Evolutionary conservation across 768 basidiomycete genomes (phyloP), one percentile per base, ranked within the genome.

Genomic region (Phanerodontia chrysosporium): DNA sequence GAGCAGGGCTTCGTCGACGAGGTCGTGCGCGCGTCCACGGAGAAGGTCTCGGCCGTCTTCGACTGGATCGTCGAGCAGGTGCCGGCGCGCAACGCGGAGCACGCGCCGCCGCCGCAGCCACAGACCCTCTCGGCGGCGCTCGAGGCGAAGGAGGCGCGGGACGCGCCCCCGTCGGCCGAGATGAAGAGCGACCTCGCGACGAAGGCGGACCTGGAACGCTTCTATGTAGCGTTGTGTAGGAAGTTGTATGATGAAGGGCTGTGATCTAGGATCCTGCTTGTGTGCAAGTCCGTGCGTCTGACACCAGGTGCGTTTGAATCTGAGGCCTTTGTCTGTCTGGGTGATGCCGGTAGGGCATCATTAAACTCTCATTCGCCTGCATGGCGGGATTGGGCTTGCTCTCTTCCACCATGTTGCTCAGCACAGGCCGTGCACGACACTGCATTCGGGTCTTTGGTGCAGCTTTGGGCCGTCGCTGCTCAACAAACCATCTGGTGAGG

Each of bases 241-340:
- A 96, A 92, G 75, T 73, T 99, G 74, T 93, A 95, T 65, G 90
- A 98, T 58, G 93, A 97, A 69, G 96, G 96, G 12, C 73, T 95
- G 67, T 97, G 74, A 78, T n/a, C n/a, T n/a, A n/a, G n/a, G n/a
- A n/a, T n/a, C n/a, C n/a, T n/a, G n/a, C n/a, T n/a, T n/a, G n/a
- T n/a, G n/a, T n/a, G n/a, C n/a, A n/a, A n/a, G n/a, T n/a, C n/a
- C n/a, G n/a, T n/a, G n/a, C n/a, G n/a, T n/a, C n/a, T n/a, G n/a
- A n/a, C n/a, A n/a, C n/a, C n/a, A n/a, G n/a, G n/a, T n/a, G n/a
- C n/a, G n/a, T n/a, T n/a, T n/a, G n/a, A n/a, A n/a, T n/a, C n/a
- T n/a, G n/a, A n/a, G n/a, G n/a, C n/a, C n/a, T n/a, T n/a, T n/a
- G n/a, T n/a, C n/a, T n/a, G n/a, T n/a, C n/a, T n/a, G n/a, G n/a